A percentile compares a stretch with the other conserved stretches of the same genome.
Evolutionary conservation across 2,329 filamentous ascomycete species (phyloP).

Genomic region (Orbilia oligospora): DNA sequence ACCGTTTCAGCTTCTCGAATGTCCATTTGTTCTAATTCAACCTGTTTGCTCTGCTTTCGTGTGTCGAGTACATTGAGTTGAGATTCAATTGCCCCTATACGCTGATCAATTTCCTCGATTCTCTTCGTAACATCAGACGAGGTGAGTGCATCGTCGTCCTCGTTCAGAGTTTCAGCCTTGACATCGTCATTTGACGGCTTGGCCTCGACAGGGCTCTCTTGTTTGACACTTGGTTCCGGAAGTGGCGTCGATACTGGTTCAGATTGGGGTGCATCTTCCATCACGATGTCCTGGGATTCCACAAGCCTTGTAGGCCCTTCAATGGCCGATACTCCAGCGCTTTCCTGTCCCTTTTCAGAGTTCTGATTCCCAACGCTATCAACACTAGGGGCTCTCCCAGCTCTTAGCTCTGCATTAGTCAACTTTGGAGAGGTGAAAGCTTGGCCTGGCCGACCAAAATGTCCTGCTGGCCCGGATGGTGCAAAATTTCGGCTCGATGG

Average conservation of each 20-base stretch:
- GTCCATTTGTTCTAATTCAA: conserved; percentile 45
- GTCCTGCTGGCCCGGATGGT: conserved; percentile 35
- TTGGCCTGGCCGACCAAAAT: conserved; percentile 40
- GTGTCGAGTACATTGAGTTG: conserved; percentile 29
- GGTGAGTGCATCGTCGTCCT: conserved; percentile 54
- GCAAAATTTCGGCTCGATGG: conserved; percentile 31
- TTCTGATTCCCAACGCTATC: conserved; percentile 32
- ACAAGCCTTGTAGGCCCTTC: background rate
- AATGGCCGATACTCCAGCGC: background rate
- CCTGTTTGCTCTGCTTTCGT: conserved; percentile 46
- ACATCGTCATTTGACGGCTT: conserved; percentile 20
- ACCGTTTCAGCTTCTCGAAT: conserved; percentile 34
- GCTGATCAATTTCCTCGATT: conserved; percentile 49
- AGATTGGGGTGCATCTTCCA: conserved; percentile 46
- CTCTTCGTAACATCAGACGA: conserved; percentile 52
- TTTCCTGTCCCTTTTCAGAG: conserved; percentile 23
- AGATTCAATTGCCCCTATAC: conserved; percentile 44
- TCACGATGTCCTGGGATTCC: conserved; percentile 39
- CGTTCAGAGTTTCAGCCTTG: conserved; percentile 38
- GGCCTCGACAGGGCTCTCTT: conserved; percentile 54
- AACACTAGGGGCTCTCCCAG: conserved; percentile 32
- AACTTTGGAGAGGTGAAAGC: conserved; percentile 55
- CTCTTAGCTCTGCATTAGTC: conserved; percentile 44
- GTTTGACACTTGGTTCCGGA: conserved; percentile 38
- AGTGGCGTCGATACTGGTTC: background rate